These are phyloP conservation scores for Phyllosticta citribraziliensis DNA, from an alignment of 2,329 filamentous ascomycete species.

Conservation along the genomic window DNA sequence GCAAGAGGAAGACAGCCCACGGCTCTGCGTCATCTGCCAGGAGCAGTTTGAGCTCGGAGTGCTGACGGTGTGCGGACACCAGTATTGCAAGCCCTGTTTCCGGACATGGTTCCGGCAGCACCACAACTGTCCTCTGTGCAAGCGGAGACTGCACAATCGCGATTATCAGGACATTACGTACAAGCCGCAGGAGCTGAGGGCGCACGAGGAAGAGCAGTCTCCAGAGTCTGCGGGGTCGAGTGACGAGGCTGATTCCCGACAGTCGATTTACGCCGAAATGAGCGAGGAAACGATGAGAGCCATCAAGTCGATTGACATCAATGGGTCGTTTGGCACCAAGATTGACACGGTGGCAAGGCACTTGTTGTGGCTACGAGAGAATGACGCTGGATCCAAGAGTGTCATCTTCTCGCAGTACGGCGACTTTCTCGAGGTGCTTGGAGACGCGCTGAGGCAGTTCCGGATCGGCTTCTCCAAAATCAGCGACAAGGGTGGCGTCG, in stretches of 20 bases:
- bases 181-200: constrained; percentile 63
- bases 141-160: constrained; percentile 49
- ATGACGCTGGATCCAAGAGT: constrained; percentile 79
- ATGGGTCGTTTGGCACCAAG: constrained; percentile 74
- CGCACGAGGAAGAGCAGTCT: constrained; percentile 47
- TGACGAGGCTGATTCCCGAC: constrained; percentile 12
- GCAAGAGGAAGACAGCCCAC: constrained; percentile 43
- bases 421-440: constrained; percentile 68
- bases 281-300: constrained; percentile 60
- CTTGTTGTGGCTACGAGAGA: constrained; percentile 71
- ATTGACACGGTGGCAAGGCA: constrained; percentile 66
- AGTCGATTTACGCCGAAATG: constrained; percentile 67
- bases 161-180: constrained; percentile 80
- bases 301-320: constrained; percentile 72
- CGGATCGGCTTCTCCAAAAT: constrained; percentile 67
- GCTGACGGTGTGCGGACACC: constrained; percentile 80
- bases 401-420: constrained; percentile 91
- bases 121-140: constrained; percentile 77
- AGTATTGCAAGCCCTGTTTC: constrained; percentile 86
- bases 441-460: constrained; percentile 58
- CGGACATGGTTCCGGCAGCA: constrained; percentile 65
- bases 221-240: background rate
- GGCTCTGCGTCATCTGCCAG: constrained; percentile 81
- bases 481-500: constrained; percentile 57
- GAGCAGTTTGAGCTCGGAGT: constrained; percentile 66